phyloP scores from a whole-genome alignment of 179 eudicot genomes.

The Amaranthus tricolor region DNA sequence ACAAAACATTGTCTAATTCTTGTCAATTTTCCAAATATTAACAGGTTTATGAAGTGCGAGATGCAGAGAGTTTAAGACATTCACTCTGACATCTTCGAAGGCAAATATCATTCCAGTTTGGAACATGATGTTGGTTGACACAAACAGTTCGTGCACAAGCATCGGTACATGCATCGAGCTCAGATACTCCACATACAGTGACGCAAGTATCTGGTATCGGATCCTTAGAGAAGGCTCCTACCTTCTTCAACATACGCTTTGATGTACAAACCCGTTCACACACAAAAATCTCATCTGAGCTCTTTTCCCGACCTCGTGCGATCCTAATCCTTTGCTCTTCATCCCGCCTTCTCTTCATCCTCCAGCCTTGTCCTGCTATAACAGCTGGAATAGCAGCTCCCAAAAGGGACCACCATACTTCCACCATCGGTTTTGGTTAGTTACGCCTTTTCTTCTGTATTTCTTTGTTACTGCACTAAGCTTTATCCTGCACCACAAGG shows the following conservation, averaged over 20 bases:
- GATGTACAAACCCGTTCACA: constrained; percentile 90
- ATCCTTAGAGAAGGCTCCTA: constrained; percentile 84
- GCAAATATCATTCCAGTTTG: constrained; percentile 87
- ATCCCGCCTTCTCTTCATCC: constrained; percentile 64
- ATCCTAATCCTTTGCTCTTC: constrained; percentile 73
- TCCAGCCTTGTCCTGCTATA: constrained; percentile 75
- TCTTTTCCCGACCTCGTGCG: constrained; percentile 77
- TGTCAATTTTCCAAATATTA: too few species aligned
- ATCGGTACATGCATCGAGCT: constrained; percentile 86
- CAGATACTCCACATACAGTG: constrained; percentile 89
- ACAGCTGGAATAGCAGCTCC: constrained; percentile 81
- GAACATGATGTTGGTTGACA: constrained; percentile 94
- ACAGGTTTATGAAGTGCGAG: not conserved
- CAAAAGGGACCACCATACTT: constrained; percentile 78
- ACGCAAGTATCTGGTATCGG: constrained; percentile 81
- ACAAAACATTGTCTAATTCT: too few species aligned
- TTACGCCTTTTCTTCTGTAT: not conserved
- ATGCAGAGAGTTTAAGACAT: constrained; percentile 71
- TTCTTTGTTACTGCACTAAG: not conserved
- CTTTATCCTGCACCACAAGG: constrained; percentile 6
- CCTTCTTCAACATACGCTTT: constrained; percentile 86
- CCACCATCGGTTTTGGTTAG: constrained; percentile 52
- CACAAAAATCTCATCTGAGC: constrained; percentile 77
- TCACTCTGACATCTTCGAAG: constrained; percentile 82
- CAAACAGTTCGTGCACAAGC: constrained; percentile 88